These are phyloP conservation scores for Dissophora globulifera DNA, from an alignment of 192 early-diverging fungal genomes.

Conservation along the genomic window DNA sequence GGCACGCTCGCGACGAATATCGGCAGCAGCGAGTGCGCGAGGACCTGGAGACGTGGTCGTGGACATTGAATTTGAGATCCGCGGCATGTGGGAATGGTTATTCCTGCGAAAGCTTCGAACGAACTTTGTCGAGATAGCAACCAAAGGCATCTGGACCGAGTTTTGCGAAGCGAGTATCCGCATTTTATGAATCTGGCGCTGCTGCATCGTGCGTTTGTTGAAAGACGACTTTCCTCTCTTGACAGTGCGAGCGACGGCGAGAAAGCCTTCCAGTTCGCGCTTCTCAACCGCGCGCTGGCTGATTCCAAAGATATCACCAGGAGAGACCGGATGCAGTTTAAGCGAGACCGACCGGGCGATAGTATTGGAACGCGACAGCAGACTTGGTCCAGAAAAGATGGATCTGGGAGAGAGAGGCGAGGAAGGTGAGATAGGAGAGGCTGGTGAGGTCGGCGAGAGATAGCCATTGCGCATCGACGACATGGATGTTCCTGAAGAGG, in stretches of 20 bases:
- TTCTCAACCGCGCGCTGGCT: slow-evolving; percentile 47
- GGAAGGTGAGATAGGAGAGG: neutral
- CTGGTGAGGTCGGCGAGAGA: slow-evolving; percentile 1
- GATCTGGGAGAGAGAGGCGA: slow-evolving; percentile 17
- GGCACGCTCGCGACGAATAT: slow-evolving; percentile 29
- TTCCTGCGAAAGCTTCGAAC: neutral
- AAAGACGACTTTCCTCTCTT: slow-evolving; percentile 3
- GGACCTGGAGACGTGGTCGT: neutral
- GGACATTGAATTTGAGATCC: neutral
- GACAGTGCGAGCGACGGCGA: slow-evolving; percentile 30
- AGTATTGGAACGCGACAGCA: slow-evolving; percentile 30
- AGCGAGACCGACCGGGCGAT: slow-evolving; percentile 36
- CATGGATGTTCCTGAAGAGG: neutral
- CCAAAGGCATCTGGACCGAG: neutral
- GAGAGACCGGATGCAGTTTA: slow-evolving; percentile 39
- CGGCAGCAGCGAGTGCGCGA: neutral
- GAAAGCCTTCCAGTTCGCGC: slow-evolving; percentile 28
- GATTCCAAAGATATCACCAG: slow-evolving; percentile 52
- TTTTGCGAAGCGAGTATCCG: neutral
- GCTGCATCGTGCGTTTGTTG: slow-evolving; percentile 28
- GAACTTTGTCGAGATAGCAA: slow-evolving; percentile 4
- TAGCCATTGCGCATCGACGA: neutral
- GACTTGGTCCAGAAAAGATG: neutral
- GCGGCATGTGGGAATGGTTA: neutral
- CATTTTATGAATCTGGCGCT: slow-evolving; percentile 31